Evolutionary conservation across 768 basidiomycete species (phyloP).

Genomic region (Podaxis sp.): DNA sequence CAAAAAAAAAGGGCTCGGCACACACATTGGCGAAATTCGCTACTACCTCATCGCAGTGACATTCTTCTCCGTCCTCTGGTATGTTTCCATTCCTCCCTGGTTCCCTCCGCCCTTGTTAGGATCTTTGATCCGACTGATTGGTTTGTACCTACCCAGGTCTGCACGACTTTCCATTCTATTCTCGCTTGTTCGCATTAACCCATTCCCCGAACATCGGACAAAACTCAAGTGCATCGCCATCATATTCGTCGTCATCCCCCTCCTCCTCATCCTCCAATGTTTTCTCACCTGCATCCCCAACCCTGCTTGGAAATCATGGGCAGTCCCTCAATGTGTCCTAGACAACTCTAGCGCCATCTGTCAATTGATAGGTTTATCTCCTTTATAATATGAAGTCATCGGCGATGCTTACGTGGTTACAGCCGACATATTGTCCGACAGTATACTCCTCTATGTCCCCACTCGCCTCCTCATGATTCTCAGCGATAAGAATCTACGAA

Average conservation of each 20-base stretch:
- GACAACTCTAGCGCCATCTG: conserved; percentile 4
- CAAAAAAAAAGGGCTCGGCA: neutral
- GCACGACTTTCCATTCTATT: conserved; percentile 50
- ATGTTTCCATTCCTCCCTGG: neutral
- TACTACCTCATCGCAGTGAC: conserved; percentile 32
- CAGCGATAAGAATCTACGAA: conserved; percentile 31
- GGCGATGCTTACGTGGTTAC: neutral
- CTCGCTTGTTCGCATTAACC: conserved; percentile 50
- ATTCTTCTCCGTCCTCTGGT: conserved; percentile 39
- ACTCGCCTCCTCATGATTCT: conserved; percentile 40
- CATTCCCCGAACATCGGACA: conserved; percentile 13
- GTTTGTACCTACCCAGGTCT: conserved; percentile 23
- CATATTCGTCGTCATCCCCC: conserved; percentile 24
- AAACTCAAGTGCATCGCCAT: conserved; percentile 22
- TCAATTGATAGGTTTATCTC: conserved; percentile 4
- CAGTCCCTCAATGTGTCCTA: neutral
- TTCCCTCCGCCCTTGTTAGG: neutral
- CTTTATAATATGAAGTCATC: neutral
- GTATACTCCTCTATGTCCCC: conserved; percentile 41
- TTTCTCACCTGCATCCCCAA: conserved; percentile 39
- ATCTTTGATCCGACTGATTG: neutral
- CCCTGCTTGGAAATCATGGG: neutral
- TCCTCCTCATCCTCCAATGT: conserved; percentile 38
- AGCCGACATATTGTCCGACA: conserved; percentile 29
- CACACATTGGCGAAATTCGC: conserved; percentile 18